Percentiles rank a stretch among this genome's conserved stretches.
phyloP scores from a whole-genome alignment of 176 grass and related monocot genomes.

The Chrysopogon serrulatus region DNA sequence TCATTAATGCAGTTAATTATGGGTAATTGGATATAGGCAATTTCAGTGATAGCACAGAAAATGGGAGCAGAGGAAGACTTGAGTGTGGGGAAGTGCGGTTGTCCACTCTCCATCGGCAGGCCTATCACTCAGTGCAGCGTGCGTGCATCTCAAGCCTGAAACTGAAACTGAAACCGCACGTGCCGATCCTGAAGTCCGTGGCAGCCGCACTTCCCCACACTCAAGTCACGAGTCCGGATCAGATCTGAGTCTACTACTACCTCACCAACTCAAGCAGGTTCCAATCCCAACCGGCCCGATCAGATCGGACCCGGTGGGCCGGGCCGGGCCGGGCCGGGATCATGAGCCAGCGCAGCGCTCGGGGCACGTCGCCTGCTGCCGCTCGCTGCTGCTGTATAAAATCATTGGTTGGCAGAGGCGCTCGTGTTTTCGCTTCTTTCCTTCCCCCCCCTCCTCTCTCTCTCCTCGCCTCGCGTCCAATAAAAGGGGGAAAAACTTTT shows the following conservation, averaged over 20 bases:
- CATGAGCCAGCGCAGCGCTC: neutral
- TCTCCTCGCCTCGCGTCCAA: neutral
- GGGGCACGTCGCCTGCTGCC: neutral
- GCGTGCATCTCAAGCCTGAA: neutral
- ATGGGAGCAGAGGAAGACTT: too few relatives aligned
- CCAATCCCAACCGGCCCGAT: neutral
- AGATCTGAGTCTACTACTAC: neutral
- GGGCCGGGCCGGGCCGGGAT: neutral
- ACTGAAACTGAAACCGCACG: neutral
- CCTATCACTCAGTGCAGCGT: too few relatives aligned
- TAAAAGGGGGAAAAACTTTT: neutral
- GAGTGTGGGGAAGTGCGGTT: too few relatives aligned
- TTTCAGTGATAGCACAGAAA: too few relatives aligned
- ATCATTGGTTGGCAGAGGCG: slow-evolving; percentile 7
- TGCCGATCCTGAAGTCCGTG: neutral
- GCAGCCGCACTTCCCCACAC: neutral
- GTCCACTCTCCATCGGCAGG: too few relatives aligned
- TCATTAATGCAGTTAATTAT: too few relatives aligned
- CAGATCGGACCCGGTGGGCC: neutral
- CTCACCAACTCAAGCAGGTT: neutral
- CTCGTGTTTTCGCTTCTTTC: neutral
- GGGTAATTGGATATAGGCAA: too few relatives aligned
- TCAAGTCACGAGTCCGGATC: neutral
- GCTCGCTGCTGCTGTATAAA: neutral
- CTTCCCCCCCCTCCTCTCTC: neutral